These are phyloP conservation scores for Zanthoxylum bungeanum DNA, from an alignment of 345 rosid genomes.

Conservation along the genomic window DNA sequence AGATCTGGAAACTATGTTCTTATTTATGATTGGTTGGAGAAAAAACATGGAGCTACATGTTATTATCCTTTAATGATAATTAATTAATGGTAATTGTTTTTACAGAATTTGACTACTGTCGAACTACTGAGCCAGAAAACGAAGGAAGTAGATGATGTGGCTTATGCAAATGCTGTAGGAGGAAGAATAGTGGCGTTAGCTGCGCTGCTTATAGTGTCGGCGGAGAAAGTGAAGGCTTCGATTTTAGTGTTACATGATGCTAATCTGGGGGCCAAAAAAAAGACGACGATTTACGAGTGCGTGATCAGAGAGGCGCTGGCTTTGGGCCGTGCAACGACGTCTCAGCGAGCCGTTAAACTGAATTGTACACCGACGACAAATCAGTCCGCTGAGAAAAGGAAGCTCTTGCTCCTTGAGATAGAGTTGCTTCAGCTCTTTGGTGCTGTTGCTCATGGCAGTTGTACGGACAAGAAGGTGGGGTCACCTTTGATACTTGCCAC, in stretches of 20 bases:
- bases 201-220: slow-evolving; percentile 50
- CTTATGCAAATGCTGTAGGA: slow-evolving; percentile 40
- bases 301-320: slow-evolving; percentile 52
- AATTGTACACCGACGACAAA: slow-evolving; percentile 17
- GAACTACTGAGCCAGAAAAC: slow-evolving; percentile 58
- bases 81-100: background rate
- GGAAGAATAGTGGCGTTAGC: slow-evolving; percentile 58
- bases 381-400: slow-evolving; percentile 38
- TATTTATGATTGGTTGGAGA: background rate
- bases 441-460: slow-evolving; percentile 30
- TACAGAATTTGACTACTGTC: slow-evolving; percentile 52
- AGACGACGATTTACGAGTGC: slow-evolving; percentile 57
- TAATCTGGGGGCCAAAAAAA: slow-evolving; percentile 36
- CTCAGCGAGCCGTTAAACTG: slow-evolving; percentile 22
- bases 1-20: background rate
- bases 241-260: slow-evolving; percentile 32
- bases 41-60: background rate
- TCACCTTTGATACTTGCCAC: slow-evolving; percentile 54
- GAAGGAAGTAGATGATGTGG: slow-evolving; percentile 52
- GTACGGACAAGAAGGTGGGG: slow-evolving; percentile 38
- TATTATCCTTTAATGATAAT: background rate
- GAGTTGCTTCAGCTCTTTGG: slow-evolving; percentile 75
- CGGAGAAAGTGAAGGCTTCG: slow-evolving; percentile 45
- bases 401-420: slow-evolving; percentile 59
- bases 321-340: slow-evolving; percentile 24